phyloP scores from a whole-genome alignment of 2,329 filamentous ascomycete genomes.

The Colletotrichum sidae region DNA sequence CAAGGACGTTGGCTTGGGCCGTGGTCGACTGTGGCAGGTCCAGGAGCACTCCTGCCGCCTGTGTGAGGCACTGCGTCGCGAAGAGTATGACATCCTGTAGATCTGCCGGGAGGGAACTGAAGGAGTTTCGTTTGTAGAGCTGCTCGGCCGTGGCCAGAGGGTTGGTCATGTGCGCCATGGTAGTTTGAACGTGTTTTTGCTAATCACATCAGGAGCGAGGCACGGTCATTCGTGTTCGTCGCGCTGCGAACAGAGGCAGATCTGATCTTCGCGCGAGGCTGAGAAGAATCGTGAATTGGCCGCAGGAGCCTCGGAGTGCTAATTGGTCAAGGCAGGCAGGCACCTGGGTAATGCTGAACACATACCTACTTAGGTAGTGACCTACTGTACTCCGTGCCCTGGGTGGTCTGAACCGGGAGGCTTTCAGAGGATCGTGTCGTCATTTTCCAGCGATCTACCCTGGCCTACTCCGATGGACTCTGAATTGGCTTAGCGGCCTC shows the following conservation, averaged over 20 bases:
- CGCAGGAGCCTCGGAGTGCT: constrained; percentile 2
- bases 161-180: constrained; percentile 60
- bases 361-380: too few relatives aligned
- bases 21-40: constrained; percentile 87
- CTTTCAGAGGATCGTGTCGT: too few relatives aligned
- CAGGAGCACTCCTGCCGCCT: constrained; percentile 83
- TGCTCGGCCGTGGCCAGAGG: constrained; percentile 79
- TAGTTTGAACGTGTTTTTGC: neutral
- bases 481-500: too few relatives aligned
- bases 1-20: constrained; percentile 84
- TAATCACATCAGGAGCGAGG: too few relatives aligned
- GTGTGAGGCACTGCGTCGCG: constrained; percentile 78
- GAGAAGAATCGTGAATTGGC: constrained; percentile 2
- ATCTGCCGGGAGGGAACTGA: constrained; percentile 72
- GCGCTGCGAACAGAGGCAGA: too few relatives aligned
- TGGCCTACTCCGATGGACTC: too few relatives aligned
- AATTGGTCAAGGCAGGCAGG: constrained; percentile 24
- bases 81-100: constrained; percentile 79
- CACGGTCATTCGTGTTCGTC: too few relatives aligned
- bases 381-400: too few relatives aligned
- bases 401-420: too few relatives aligned
- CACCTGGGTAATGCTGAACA: too few relatives aligned
- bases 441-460: too few relatives aligned
- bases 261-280: constrained; percentile 22
- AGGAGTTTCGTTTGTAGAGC: constrained; percentile 66